Base-by-base conservation (phyloP, 176 grass and related monocot species). In the Cenchrus fungigraminus region DNA sequence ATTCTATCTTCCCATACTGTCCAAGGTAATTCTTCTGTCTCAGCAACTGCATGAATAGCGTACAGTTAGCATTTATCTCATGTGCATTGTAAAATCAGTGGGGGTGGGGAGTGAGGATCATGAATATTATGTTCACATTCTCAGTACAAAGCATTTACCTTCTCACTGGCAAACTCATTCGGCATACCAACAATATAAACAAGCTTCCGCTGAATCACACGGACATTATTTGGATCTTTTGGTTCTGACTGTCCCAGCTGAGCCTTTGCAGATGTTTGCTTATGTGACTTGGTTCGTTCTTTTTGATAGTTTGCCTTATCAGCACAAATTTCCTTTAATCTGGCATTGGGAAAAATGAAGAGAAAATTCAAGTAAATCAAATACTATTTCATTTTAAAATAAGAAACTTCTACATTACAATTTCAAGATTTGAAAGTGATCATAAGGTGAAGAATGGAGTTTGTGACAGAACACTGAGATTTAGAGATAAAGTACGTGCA, bases 1-100 rank as follows among this genome's bases (percentile, higher is more conserved):
- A 91, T 68, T 83, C 69, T 77, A 94, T 91, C 81, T 94, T 94
- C 47, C 92, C 92, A 94, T 94, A 94, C 50, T 94, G 88, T 61
- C 88, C 89, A 60, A 94, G 84, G 80, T 80, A 91, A 81, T 80
- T 65, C 44, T 86, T 91, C 65, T 91, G 89, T 61, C 77, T 91
- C 49, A 93, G 79, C 51, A 76, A 42, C 92, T 91, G 89, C 51
- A 77, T 15, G 64, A 84, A 88, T 15, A 68, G 47, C 19, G 32
- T 71, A 81, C 4, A 73, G 16, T 86, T 55, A 77, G 65, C 6
- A 45, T 70, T 58, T 40, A 49, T 46, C 52, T 50, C 47, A 63
- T 73, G 43, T 78, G 42, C 50, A 68, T 28, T 20, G 17, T 28
- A 78, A 78, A 3, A 65, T 71, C 50, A 71, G 12, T 13, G 11